Base-by-base conservation (phyloP, 2,329 filamentous ascomycete genomes). In the Colletotrichum lini region DNA sequence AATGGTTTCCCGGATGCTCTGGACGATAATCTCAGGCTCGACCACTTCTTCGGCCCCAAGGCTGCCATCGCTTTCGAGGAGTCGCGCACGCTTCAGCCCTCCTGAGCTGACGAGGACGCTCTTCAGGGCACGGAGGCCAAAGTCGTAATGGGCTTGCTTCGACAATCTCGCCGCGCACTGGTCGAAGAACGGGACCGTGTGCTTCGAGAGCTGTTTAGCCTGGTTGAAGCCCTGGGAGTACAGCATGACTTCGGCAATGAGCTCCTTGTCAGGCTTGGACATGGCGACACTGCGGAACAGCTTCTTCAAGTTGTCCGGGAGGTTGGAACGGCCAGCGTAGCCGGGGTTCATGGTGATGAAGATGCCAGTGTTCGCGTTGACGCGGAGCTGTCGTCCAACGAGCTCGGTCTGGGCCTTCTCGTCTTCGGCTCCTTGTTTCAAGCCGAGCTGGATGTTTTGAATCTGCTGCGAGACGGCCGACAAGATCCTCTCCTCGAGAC, bases 341-440 rank as follows among this genome's bases (percentile, higher is more conserved):
- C 96, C 96, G 81, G 96, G 96, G 82, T 99, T 99, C 97, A 99
- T 99, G 49, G 96, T 99, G 81, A 99, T 99, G 86, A 99, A 99
- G 80, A 99, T 96, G 76, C 96, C 96, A 61, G 97, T 98, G 80
- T 98, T 97, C 72, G 89, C 88, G 78, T 98, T 97, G 75, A 99
- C 96, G 73, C 88, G 90, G 58, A 99, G 88, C 76, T 97, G 95
- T 66, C 96, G 93, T 59, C 96, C 96, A 65, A 98, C 93, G 23
- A 99, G 87, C 80, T 99, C 96, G 76, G 99, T 98, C 79, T 98
- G 93, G 2, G 94, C 87, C 79, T 94, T 94, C 8, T 93, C 90
- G 76, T 98, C 94, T 66, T 94, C 91, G 9, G 86, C 92, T 44
- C 93, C 92, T 80, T 96, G 94, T 80, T 95, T 95, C 65, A 99